A percentile compares a stretch with the other conserved stretches of the same genome.
Conservation (phyloP, 768 basidiomycete genomes). For the Gymnopilus junonius region DNA sequence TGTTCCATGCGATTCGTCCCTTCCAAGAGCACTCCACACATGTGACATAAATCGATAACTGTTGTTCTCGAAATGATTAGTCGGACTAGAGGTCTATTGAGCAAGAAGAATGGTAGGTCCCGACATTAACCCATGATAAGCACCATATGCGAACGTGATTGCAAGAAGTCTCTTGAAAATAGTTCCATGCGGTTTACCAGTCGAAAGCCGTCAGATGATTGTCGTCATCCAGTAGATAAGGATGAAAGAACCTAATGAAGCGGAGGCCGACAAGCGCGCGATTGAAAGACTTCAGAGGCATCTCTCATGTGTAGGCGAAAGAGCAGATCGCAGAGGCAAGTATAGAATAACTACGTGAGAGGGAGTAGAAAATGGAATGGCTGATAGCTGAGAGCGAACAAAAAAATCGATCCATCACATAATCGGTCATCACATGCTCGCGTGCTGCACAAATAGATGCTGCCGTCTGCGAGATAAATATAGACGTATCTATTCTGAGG, state of each 20-base stretch:
- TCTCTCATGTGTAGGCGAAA: neutral
- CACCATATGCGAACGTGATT: slow-evolving; percentile 2
- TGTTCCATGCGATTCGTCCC: neutral
- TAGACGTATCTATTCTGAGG: neutral
- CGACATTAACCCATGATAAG: slow-evolving; percentile 5
- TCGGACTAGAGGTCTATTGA: neutral
- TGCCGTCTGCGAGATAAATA: neutral
- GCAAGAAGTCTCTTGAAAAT: slow-evolving; percentile 1
- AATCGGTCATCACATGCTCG: neutral
- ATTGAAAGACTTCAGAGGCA: neutral
- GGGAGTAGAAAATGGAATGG: neutral
- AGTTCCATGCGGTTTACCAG: neutral
- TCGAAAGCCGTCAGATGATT: slow-evolving; percentile 6
- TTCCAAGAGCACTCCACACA: neutral
- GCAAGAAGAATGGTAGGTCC: neutral
- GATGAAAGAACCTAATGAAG: neutral
- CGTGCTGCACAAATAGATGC: neutral
- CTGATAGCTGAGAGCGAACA: neutral
- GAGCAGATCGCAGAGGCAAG: neutral
- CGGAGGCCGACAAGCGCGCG: neutral
- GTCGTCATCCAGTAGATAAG: neutral
- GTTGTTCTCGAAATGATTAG: slow-evolving; percentile 1
- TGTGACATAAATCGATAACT: neutral
- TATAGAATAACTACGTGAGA: neutral
- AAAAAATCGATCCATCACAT: too few species aligned